phyloP scores from a whole-genome alignment of 2,329 filamentous ascomycete species.

The Cladosporium sp. region DNA sequence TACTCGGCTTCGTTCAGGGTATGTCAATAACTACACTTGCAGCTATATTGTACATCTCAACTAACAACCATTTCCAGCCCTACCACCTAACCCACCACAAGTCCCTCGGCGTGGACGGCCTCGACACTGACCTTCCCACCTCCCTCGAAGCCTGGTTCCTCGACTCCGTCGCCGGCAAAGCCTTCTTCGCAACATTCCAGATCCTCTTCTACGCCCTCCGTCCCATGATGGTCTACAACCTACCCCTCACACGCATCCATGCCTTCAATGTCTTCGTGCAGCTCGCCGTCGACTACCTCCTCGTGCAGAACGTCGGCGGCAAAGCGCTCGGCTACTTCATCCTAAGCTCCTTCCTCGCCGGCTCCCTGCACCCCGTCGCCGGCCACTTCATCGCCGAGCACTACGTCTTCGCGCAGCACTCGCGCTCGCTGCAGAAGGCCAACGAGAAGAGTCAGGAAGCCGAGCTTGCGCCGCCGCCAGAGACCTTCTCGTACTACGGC shows the following conservation, averaged over 20 bases:
- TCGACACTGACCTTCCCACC: conserved; percentile 95
- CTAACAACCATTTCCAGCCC: conserved; percentile 54
- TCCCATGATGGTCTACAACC: conserved; percentile 88
- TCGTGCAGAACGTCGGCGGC: conserved; percentile 62
- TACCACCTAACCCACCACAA: conserved; percentile 99
- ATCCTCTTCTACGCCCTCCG: conserved; percentile 98
- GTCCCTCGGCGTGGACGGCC: conserved; percentile 90
- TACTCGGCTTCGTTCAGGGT: conserved; percentile 95
- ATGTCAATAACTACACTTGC: conserved; percentile 34
- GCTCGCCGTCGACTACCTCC: conserved; percentile 70
- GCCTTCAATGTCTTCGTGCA: conserved; percentile 78
- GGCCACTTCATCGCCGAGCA: conserved; percentile 99
- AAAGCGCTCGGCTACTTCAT: conserved; percentile 79
- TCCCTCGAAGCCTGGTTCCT: conserved; percentile 88
- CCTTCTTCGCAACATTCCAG: conserved; percentile 99
- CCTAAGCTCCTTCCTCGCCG: conserved; percentile 87
- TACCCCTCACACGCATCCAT: conserved; percentile 85
- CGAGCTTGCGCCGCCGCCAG: conserved; percentile 62
- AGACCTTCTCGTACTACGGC: conserved; percentile 97
- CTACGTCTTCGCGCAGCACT: conserved; percentile 57
- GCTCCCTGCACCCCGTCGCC: conserved; percentile 88
- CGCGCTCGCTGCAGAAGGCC: conserved; percentile 41
- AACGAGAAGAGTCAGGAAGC: conserved; percentile 46
- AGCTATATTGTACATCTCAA: not conserved
- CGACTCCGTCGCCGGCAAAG: conserved; percentile 91